Evolutionary conservation across 345 rosid species (phyloP).

Genomic region (Citropsis articulata): DNA sequence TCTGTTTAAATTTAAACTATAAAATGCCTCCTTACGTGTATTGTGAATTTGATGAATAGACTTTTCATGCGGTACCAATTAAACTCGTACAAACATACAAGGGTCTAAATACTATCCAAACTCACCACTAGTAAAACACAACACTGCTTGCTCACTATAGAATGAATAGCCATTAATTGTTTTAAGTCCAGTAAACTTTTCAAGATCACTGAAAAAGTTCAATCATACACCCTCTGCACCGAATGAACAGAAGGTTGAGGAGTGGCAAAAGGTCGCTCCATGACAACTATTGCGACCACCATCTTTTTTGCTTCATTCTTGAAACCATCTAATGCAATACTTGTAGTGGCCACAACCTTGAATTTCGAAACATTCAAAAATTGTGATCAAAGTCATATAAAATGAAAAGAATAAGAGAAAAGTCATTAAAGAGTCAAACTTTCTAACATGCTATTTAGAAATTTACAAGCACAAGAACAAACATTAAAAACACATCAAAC

Average conservation of each 20-base stretch:
- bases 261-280: conserved; percentile 80
- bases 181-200: background rate
- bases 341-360: conserved; percentile 70
- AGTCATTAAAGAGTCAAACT: too few species aligned
- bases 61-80: too few species aligned
- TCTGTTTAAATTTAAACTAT: too few species aligned
- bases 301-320: conserved; percentile 71
- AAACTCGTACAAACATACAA: too few species aligned
- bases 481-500: too few species aligned
- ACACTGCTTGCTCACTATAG: background rate
- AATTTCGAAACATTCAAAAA: background rate
- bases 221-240: conserved; percentile 60
- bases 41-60: too few species aligned
- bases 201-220: background rate
- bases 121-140: background rate
- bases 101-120: background rate
- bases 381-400: too few species aligned
- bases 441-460: too few species aligned
- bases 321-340: conserved; percentile 65
- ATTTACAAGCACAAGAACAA: too few species aligned
- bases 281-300: conserved; percentile 73
- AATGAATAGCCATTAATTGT: background rate
- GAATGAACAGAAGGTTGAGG: conserved; percentile 79
- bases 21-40: too few species aligned
- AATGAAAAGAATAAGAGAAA: too few species aligned